Conservation (phyloP, 2,329 filamentous ascomycete genomes). For the Colletotrichum agaves region DNA sequence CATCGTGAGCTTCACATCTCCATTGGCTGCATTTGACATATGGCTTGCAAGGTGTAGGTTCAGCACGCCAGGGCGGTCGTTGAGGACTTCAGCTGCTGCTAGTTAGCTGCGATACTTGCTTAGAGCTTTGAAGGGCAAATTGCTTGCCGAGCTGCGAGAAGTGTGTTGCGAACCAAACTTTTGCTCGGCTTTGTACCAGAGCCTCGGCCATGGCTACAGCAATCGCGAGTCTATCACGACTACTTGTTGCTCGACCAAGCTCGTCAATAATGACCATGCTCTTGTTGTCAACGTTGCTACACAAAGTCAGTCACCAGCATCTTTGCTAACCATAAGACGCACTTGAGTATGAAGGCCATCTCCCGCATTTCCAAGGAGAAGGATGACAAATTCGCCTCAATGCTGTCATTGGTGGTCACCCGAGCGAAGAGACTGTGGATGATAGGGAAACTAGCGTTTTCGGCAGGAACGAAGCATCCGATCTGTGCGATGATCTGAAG, state of each 20-base stretch:
- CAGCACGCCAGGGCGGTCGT: constrained; percentile 80
- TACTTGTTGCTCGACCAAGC: constrained; percentile 89
- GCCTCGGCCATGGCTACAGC: constrained; percentile 91
- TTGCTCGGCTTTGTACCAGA: constrained; percentile 79
- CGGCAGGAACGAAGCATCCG: constrained; percentile 88
- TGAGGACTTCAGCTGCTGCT: constrained; percentile 71
- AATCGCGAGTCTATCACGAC: constrained; percentile 87
- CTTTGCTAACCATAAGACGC: not conserved
- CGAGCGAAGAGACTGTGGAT: constrained; percentile 87
- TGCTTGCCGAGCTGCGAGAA: constrained; percentile 77
- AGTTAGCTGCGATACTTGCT: constrained; percentile 13
- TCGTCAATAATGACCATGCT: constrained; percentile 92
- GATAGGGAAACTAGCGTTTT: constrained; percentile 84
- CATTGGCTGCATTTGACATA: constrained; percentile 60
- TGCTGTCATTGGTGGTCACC: constrained; percentile 85
- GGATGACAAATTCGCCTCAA: constrained; percentile 91
- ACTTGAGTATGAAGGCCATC: constrained; percentile 88
- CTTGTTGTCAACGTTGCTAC: constrained; percentile 74
- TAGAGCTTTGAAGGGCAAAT: no score
- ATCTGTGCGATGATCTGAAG: constrained; percentile 94
- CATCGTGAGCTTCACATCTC: constrained; percentile 78
- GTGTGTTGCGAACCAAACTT: constrained; percentile 95
- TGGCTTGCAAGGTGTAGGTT: constrained; percentile 85
- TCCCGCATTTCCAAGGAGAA: constrained; percentile 97
- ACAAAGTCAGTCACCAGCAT: not conserved